Percentiles rank a stretch among this genome's conserved stretches.
phyloP scores from a whole-genome alignment of 192 early-diverging fungal species.

The Coemansia sp. region DNA sequence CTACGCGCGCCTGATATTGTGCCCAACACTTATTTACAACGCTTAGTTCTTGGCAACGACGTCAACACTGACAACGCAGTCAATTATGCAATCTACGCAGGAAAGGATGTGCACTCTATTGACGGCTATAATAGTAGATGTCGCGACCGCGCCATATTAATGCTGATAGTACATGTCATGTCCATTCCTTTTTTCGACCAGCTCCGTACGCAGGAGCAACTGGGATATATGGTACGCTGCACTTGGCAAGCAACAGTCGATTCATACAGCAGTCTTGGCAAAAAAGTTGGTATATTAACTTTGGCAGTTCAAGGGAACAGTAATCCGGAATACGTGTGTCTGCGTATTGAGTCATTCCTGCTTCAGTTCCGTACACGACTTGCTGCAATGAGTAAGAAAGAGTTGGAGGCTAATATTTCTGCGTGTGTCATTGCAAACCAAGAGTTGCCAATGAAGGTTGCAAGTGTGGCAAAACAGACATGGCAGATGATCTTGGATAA shows the following conservation, averaged over 20 bases:
- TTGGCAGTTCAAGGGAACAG: slow-evolving; percentile 79
- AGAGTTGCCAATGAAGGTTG: slow-evolving; percentile 68
- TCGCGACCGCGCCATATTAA: slow-evolving; percentile 50
- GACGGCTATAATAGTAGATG: too few species aligned
- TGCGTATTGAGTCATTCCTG: slow-evolving; percentile 78
- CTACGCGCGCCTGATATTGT: neutral
- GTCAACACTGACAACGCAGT: slow-evolving; percentile 75
- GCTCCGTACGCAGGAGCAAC: slow-evolving; percentile 81
- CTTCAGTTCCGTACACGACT: slow-evolving; percentile 49
- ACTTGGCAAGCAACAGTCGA: slow-evolving; percentile 41
- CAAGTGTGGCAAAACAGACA: slow-evolving; percentile 57
- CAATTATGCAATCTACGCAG: slow-evolving; percentile 69
- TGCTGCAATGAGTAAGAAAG: slow-evolving; percentile 55
- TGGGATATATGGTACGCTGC: slow-evolving; percentile 64
- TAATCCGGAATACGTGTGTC: slow-evolving; percentile 74
- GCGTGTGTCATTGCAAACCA: slow-evolving; percentile 58
- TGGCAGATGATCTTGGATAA: slow-evolving; percentile 64
- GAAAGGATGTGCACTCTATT: slow-evolving; percentile 40
- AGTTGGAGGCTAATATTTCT: slow-evolving; percentile 58
- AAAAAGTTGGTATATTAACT: slow-evolving; percentile 29
- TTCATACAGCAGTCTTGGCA: slow-evolving; percentile 17
- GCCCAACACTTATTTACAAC: slow-evolving; percentile 16
- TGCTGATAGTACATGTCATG: slow-evolving; percentile 71
- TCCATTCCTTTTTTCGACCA: slow-evolving; percentile 83
- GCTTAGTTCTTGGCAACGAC: neutral